Evolutionary conservation across 2,329 filamentous ascomycete genomes (phyloP).

Genomic region (Nemania abortiva): DNA sequence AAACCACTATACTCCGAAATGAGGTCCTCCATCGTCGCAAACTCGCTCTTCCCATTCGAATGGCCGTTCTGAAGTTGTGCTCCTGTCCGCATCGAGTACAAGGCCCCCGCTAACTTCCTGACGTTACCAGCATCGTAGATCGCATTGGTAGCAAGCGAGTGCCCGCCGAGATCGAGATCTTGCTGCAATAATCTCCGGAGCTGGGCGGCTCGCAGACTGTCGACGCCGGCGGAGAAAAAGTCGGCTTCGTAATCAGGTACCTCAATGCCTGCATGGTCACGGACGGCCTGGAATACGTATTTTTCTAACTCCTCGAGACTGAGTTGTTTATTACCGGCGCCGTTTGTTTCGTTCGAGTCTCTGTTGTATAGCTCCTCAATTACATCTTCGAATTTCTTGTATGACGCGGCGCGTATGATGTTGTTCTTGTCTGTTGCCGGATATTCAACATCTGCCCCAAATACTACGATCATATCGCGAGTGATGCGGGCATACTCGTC

Average conservation of each 20-base stretch:
- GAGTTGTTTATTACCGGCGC: slow-evolving; percentile 38
- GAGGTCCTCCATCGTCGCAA: slow-evolving; percentile 50
- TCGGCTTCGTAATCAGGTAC: slow-evolving; percentile 52
- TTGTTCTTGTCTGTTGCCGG: slow-evolving; percentile 61
- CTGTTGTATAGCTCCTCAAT: slow-evolving; percentile 50
- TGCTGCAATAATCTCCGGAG: slow-evolving; percentile 56
- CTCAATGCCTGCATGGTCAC: slow-evolving; percentile 50
- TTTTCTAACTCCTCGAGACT: slow-evolving; percentile 49
- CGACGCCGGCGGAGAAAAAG: slow-evolving; percentile 60
- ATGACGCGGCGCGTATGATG: slow-evolving; percentile 58
- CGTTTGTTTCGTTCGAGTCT: slow-evolving; percentile 24
- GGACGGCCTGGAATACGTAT: slow-evolving; percentile 50
- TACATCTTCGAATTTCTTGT: slow-evolving; percentile 52
- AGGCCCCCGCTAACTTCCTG: slow-evolving; percentile 51
- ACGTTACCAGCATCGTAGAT: slow-evolving; percentile 58
- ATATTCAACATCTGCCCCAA: slow-evolving; percentile 52
- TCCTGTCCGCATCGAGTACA: slow-evolving; percentile 49
- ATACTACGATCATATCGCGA: slow-evolving; percentile 54
- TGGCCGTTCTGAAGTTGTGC: slow-evolving; percentile 39
- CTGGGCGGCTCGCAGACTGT: slow-evolving; percentile 62
- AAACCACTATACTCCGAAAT: slow-evolving; percentile 61
- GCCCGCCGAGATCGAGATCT: slow-evolving; percentile 53
- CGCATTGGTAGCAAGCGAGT: slow-evolving; percentile 53
- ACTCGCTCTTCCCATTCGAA: slow-evolving; percentile 51
- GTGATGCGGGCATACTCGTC: slow-evolving; percentile 60